phyloP scores from a whole-genome alignment of 257 asterid species.

The Penstemon eatonii region DNA sequence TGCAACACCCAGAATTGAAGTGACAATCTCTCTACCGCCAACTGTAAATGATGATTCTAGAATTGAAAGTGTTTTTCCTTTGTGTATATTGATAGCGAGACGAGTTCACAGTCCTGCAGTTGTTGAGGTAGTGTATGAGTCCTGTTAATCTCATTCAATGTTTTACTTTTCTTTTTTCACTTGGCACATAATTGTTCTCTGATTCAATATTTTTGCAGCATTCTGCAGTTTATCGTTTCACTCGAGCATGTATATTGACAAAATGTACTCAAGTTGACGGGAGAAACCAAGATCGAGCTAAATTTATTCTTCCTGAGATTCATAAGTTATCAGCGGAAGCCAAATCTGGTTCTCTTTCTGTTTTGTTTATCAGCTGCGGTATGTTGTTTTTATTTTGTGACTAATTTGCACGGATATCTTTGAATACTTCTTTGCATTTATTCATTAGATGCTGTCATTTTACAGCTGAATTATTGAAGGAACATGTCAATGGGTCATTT shows the following conservation, averaged over 20 bases:
- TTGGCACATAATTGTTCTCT: constrained; percentile 22
- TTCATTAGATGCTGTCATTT: constrained; percentile 31
- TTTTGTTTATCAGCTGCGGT: constrained; percentile 87
- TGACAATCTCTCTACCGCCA: constrained; percentile 74
- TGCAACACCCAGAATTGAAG: constrained; percentile 61
- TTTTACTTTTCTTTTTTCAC: constrained; percentile 28
- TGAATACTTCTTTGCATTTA: neutral
- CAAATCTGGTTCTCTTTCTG: constrained; percentile 72
- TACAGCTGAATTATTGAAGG: constrained; percentile 68
- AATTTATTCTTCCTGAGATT: constrained; percentile 82
- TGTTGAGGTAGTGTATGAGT: constrained; percentile 58
- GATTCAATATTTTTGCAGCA: constrained; percentile 52
- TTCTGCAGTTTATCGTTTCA: constrained; percentile 65
- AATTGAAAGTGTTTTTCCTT: constrained; percentile 71
- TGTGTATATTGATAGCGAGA: constrained; percentile 81
- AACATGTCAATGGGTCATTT: constrained; percentile 50
- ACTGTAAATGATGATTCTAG: constrained; percentile 63
- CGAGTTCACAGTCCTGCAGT: constrained; percentile 56
- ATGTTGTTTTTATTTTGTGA: constrained; percentile 35
- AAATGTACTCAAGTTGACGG: constrained; percentile 60
- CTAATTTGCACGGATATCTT: constrained; percentile 15
- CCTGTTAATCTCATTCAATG: constrained; percentile 19
- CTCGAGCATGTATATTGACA: constrained; percentile 63
- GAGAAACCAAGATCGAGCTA: constrained; percentile 56
- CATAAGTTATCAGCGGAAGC: constrained; percentile 71